phyloP scores from a whole-genome alignment of 495 filamentous ascomycete genomes.

The Talaromyces borbonicus region DNA sequence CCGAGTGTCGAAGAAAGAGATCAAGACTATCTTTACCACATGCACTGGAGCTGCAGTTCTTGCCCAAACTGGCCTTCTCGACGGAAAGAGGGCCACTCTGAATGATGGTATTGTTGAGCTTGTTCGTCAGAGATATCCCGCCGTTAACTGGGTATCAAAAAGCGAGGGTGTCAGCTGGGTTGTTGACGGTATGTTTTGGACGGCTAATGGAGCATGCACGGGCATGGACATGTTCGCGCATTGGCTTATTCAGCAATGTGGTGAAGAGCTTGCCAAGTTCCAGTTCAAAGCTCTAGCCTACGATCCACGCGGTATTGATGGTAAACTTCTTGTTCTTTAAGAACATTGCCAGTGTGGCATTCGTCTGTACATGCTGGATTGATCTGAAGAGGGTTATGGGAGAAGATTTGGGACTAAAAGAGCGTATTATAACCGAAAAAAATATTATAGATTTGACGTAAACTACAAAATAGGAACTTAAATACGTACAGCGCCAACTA shows the following conservation, averaged over 20 bases:
- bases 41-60: slow-evolving; percentile 49
- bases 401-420: too few species aligned
- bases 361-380: too few species aligned
- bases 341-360: too few species aligned
- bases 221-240: slow-evolving; percentile 31
- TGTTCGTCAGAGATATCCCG: not conserved
- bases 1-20: slow-evolving; percentile 12
- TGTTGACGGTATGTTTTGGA: slow-evolving; percentile 27
- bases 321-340: slow-evolving; percentile 1
- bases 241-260: slow-evolving; percentile 23
- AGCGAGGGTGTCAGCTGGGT: slow-evolving; percentile 23
- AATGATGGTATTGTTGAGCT: slow-evolving; percentile 11
- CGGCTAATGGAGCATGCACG: slow-evolving; percentile 21
- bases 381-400: too few species aligned
- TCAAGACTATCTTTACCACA: slow-evolving; percentile 43
- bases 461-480: too few species aligned
- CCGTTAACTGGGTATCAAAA: slow-evolving; percentile 6
- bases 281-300: slow-evolving; percentile 11
- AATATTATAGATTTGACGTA: too few species aligned
- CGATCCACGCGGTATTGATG: slow-evolving; percentile 10
- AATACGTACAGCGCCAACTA: too few species aligned
- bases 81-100: slow-evolving; percentile 48
- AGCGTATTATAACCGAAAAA: too few species aligned
- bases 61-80: slow-evolving; percentile 45
- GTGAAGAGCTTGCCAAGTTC: slow-evolving; percentile 10